A percentile compares a stretch with the other conserved stretches of the same genome.
phyloP scores from a whole-genome alignment of 257 asterid species.

The Jacaranda mimosifolia region DNA sequence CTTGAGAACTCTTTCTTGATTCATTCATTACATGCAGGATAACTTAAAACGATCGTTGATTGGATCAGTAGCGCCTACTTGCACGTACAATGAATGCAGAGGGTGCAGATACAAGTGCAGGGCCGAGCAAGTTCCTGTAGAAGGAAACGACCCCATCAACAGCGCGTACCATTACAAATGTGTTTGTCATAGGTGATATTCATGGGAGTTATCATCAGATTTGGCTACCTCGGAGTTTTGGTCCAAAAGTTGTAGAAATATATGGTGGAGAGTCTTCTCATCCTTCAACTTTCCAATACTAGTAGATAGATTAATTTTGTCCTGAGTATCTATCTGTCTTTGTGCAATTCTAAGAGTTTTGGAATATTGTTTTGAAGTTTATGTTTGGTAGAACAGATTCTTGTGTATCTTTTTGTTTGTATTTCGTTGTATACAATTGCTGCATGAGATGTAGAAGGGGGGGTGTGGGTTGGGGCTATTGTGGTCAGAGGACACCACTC shows the following conservation, averaged over 20 bases:
- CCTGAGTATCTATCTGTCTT: constrained; percentile 22
- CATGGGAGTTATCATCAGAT: background rate
- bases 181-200: constrained; percentile 73
- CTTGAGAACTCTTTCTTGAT: background rate
- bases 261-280: constrained; percentile 1
- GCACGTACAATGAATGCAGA: constrained; percentile 93
- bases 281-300: background rate
- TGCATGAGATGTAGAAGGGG: constrained; percentile 22
- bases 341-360: constrained; percentile 2
- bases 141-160: constrained; percentile 90
- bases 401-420: constrained; percentile 25
- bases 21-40: constrained; percentile 32
- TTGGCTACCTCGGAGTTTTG: constrained; percentile 19
- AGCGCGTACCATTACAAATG: constrained; percentile 92
- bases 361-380: background rate
- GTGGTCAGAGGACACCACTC: constrained; percentile 19
- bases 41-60: constrained; percentile 59
- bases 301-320: constrained; percentile 36
- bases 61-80: constrained; percentile 91
- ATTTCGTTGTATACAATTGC: constrained; percentile 25
- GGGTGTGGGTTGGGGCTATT: background rate
- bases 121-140: constrained; percentile 96
- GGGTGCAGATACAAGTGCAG: constrained; percentile 85
- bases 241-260: constrained; percentile 36
- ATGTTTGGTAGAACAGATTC: constrained; percentile 25